Percentiles rank a stretch among this genome's conserved stretches.
Conservation (phyloP, 352 stramenopile species). For the Pythium guiyangense region DNA sequence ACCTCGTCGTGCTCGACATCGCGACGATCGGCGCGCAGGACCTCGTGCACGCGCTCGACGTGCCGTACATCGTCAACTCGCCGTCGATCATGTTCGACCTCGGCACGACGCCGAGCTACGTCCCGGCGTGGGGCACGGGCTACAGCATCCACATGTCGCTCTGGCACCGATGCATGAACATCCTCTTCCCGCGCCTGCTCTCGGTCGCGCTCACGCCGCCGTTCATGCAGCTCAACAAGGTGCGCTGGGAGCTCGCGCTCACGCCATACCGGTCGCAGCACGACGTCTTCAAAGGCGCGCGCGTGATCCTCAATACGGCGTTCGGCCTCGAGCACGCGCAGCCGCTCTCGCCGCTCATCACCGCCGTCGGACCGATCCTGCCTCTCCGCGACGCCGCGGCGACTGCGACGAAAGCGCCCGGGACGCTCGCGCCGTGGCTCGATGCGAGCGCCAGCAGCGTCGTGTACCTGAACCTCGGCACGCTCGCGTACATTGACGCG, state of each 20-base stretch:
- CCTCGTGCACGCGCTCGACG: slow-evolving; percentile 66
- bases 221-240: slow-evolving; percentile 88
- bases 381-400: slow-evolving; percentile 10
- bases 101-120: slow-evolving; percentile 60
- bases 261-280: slow-evolving; percentile 78
- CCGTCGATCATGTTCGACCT: slow-evolving; percentile 85
- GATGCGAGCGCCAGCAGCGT: slow-evolving; percentile 24
- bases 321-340: slow-evolving; percentile 83
- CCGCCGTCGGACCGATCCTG: slow-evolving; percentile 73
- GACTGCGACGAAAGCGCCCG: slow-evolving; percentile 4
- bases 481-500: slow-evolving; percentile 73
- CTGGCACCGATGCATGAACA: slow-evolving; percentile 88
- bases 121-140: slow-evolving; percentile 81
- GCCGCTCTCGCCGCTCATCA: slow-evolving; percentile 68
- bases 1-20: slow-evolving; percentile 80
- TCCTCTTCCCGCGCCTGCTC: slow-evolving; percentile 82
- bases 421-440: slow-evolving; percentile 36
- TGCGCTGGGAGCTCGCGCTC: slow-evolving; percentile 72
- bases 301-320: slow-evolving; percentile 86
- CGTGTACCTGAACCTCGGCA: slow-evolving; percentile 77
- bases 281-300: slow-evolving; percentile 82
- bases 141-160: slow-evolving; percentile 82
- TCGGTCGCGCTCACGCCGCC: slow-evolving; percentile 84
- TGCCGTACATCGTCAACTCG: slow-evolving; percentile 83
- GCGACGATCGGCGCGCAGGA: slow-evolving; percentile 76